Evolutionary conservation across 495 filamentous ascomycete genomes (phyloP).

Genomic region (Lasiosphaeria hispida): DNA sequence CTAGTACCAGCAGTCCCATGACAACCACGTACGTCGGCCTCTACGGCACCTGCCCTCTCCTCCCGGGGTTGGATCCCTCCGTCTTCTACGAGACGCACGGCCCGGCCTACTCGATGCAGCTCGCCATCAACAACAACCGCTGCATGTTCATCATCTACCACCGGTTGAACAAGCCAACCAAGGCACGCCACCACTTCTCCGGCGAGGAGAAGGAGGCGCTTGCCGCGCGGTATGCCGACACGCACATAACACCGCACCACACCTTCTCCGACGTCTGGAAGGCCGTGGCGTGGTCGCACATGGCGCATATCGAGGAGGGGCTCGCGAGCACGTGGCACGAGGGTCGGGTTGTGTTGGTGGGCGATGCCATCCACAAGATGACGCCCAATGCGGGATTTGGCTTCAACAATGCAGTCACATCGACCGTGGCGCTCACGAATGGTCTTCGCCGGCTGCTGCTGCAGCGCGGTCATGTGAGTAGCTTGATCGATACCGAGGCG

Average conservation of each 20-base stretch:
- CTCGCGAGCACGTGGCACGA: background rate
- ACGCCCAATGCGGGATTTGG: slow-evolving; percentile 5
- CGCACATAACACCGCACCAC: background rate
- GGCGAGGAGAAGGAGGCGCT: background rate
- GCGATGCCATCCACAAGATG: slow-evolving; percentile 10
- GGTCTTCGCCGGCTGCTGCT: background rate
- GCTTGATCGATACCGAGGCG: background rate
- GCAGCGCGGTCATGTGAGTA: background rate
- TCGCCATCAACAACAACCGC: background rate
- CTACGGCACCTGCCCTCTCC: background rate
- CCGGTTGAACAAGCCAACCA: background rate
- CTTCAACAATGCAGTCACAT: slow-evolving; percentile 1
- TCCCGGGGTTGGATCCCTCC: background rate
- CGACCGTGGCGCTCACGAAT: slow-evolving; percentile 1
- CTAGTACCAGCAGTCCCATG: background rate
- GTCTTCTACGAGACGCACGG: slow-evolving; percentile 9
- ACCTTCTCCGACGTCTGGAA: background rate
- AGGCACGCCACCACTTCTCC: background rate
- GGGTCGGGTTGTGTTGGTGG: background rate
- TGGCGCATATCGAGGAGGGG: slow-evolving; percentile 5
- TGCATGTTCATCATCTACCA: background rate
- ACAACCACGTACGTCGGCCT: background rate
- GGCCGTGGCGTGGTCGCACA: background rate
- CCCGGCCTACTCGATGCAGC: background rate
- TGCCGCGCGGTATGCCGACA: background rate